Evolutionary conservation across 495 filamentous ascomycete species (phyloP), one percentile per base, ranked within the genome.

Genomic region (Daldinia loculata): DNA sequence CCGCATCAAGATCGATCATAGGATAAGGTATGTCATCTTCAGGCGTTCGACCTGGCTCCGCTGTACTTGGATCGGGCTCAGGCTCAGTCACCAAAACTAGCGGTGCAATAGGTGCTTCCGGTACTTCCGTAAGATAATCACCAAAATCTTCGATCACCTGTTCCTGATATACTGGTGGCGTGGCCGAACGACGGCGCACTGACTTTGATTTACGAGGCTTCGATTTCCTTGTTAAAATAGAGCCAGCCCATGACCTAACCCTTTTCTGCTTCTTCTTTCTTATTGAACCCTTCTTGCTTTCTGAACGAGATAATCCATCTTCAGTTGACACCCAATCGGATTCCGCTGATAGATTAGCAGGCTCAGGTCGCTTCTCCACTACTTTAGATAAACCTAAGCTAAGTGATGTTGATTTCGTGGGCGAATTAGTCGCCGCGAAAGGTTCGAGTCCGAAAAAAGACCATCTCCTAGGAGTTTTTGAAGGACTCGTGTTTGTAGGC

Each of bases 1-100:
- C 95, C 38, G 94, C 95, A 83, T 99, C 95, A 43, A 99, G 83
- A 80, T 99, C 95, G 59, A 99, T 95, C 65, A 97, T 88, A 5
- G 91, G 92, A 71, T 89, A 93, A 53, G 89, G 83, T 2, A 82
- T 69, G 59, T 92, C 89, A 36, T 87, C 84, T 12, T 90, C 88
- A 48, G 19, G 34, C 34, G 29, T 36, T 58, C 63, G 65, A 34
- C 4, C 56, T 4, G 39, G 67, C 29, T 67, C 66, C 22, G 56
- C 3, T 32, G 59, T 43, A 22, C 19, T 41, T 11, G 53, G 39
- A 11, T 78, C 70, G 19, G 76, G 71, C 38, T 75, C 66, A 51
- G 57, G 53, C 26, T 56, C 75, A 8, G 76, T 77, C 1, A 78
- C 67, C 52, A 69, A 32, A 14, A 81, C 62, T 9, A 69, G 60